These are phyloP conservation scores for Nannochloropsis oceanica DNA, from an alignment of 108 stramenopile genomes.

Conservation along the genomic window DNA sequence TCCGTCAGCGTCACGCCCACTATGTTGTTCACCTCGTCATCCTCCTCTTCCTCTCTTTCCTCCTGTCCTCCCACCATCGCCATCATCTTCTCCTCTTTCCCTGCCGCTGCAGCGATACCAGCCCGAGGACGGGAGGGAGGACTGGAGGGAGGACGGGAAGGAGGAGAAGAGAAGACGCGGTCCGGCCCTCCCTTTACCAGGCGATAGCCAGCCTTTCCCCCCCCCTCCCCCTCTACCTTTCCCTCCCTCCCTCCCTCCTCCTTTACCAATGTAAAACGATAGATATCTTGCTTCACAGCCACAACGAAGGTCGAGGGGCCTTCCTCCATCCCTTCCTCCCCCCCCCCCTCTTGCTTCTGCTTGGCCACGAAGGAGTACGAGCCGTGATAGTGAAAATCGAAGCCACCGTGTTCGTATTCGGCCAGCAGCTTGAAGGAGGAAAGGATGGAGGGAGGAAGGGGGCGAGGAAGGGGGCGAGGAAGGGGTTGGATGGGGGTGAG, in stretches of 20 bases:
- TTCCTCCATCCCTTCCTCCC: neutral
- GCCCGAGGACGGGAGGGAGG: neutral
- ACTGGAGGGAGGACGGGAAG: too few relatives aligned
- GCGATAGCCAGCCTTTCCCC: neutral
- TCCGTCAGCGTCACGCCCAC: neutral
- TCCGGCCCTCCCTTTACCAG: neutral
- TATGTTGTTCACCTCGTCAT: neutral
- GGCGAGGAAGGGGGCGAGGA: neutral
- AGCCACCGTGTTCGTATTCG: neutral
- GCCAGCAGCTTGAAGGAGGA: neutral
- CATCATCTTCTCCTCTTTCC: neutral
- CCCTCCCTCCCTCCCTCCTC: neutral
- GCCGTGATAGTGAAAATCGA: neutral
- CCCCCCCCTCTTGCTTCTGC: neutral
- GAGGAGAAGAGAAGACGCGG: neutral
- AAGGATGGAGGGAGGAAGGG: neutral
- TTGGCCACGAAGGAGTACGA: neutral
- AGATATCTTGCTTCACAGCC: neutral
- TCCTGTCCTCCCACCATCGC: neutral
- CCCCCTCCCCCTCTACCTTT: neutral
- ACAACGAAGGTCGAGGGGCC: neutral
- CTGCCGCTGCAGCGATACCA: too few relatives aligned
- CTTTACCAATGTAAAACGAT: neutral
- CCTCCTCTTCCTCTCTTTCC: neutral
- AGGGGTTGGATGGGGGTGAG: too few relatives aligned